Base-by-base conservation (phyloP, 2,329 filamentous ascomycete genomes). In the Penicillium sp. region DNA sequence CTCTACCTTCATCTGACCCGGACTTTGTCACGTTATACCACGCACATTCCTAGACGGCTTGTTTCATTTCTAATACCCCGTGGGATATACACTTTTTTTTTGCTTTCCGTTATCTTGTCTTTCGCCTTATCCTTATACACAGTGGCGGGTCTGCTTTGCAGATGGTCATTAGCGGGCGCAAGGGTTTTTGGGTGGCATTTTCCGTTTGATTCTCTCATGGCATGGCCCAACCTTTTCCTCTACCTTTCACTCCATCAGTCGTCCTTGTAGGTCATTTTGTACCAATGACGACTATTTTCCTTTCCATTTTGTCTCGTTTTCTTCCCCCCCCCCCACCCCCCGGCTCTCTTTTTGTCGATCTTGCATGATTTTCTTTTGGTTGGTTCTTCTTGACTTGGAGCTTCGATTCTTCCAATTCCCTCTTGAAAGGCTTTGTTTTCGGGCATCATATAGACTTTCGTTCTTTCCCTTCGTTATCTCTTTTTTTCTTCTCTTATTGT, bases 81-180 rank as follows among this genome's bases (percentile, higher is more conserved):
- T 56, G 66, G 66, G 61, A 68, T 57, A 61, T 57, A 61, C 59
- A 60, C 13, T 37, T 30, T 60, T 33, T 49, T 24, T 28, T 49
- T 26, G 26, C 45, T 49, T 49, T 30, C 8, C 15, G 26, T 30
- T 49, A 19, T 49, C 45, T 49, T 49, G 45, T 49, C 64, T 65
- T 65, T 68, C 55, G 63, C 66, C 65, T 66, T 61, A 65, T 66
- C 63, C 65, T 67, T 64, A 72, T 70, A 67, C 62, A 70, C 65
- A 63, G 63, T 68, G 56, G 64, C 66, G 62, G 65, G 65, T 72
- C 65, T 65, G 62, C 70, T 70, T 70, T 65, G 70, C 68, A 72
- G 72, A 70, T 74, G 67, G 67, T 74, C 72, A 75, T 76, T 73
- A 77, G 74, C 73, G 73, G 75, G 75, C 74, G 74, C 73, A 74